Percentiles rank a stretch among this genome's conserved stretches.
phyloP scores from a whole-genome alignment of 345 rosid genomes.

The Brassica napus region Da-Ae NC_063435.1:20158501-20159000 shows the following conservation, averaged over 20 bases:
- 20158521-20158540: neutral
- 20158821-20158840: conserved; percentile 99
- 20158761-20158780: conserved; percentile 95
- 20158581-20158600: too few relatives aligned
- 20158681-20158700: neutral
- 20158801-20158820: conserved; percentile 81
- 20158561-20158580: too few relatives aligned
- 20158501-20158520: neutral
- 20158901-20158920: too few relatives aligned
- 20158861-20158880: conserved; percentile 88
- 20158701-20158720: neutral
- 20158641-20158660: conserved; percentile 91
- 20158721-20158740: conserved; percentile 29
- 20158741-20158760: conserved; percentile 74
- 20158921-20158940: too few relatives aligned
- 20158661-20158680: conserved; percentile 38
- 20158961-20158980: too few relatives aligned
- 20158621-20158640: conserved; percentile 99
- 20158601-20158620: conserved; percentile 85
- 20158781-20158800: conserved; percentile 79
- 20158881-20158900: conserved; percentile 48
- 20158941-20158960: too few relatives aligned
- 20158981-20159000: too few relatives aligned
- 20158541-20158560: neutral
- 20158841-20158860: conserved; percentile 98